Conservation (phyloP, 768 basidiomycete genomes). For the Rossbeevera mucosa region DNA sequence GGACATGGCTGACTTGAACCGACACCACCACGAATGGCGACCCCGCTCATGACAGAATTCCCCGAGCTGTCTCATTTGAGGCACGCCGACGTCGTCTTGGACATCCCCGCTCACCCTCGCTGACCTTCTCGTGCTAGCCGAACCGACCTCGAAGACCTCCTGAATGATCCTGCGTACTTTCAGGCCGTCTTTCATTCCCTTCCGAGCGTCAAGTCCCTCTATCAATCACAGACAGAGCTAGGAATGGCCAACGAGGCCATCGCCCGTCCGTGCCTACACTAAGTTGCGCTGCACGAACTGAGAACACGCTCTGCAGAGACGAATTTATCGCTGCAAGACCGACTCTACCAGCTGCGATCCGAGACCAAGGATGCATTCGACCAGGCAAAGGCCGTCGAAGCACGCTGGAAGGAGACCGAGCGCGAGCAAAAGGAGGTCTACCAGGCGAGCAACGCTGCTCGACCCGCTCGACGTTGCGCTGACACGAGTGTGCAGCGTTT, state of each 20-base stretch:
- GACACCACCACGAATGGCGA: slow-evolving; percentile 23
- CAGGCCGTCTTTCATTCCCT: slow-evolving; percentile 84
- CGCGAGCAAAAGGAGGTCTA: slow-evolving; percentile 86
- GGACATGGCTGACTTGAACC: slow-evolving; percentile 35
- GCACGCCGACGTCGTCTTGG: slow-evolving; percentile 38
- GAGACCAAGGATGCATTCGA: slow-evolving; percentile 88
- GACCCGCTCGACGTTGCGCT: slow-evolving; percentile 1
- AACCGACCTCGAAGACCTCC: slow-evolving; percentile 86
- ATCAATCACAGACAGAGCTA: slow-evolving; percentile 72
- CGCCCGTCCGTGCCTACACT: slow-evolving; percentile 57
- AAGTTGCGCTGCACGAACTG: slow-evolving; percentile 3
- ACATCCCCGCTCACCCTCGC: not conserved
- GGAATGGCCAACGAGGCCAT: slow-evolving; percentile 83
- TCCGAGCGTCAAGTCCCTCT: slow-evolving; percentile 65
- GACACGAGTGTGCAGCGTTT: slow-evolving; percentile 56
- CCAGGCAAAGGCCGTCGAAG: slow-evolving; percentile 76
- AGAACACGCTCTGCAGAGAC: slow-evolving; percentile 44
- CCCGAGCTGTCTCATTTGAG: slow-evolving; percentile 71
- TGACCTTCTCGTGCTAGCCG: slow-evolving; percentile 45
- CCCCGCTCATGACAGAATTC: slow-evolving; percentile 55
- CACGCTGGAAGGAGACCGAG: slow-evolving; percentile 81
- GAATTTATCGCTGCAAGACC: slow-evolving; percentile 73
- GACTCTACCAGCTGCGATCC: slow-evolving; percentile 66
- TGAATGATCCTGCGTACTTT: slow-evolving; percentile 78
- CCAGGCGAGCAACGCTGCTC: slow-evolving; percentile 49